These are phyloP conservation scores for Sporothrix mexicana DNA, from an alignment of 2,329 filamentous ascomycete species.

Conservation along the genomic window DNA sequence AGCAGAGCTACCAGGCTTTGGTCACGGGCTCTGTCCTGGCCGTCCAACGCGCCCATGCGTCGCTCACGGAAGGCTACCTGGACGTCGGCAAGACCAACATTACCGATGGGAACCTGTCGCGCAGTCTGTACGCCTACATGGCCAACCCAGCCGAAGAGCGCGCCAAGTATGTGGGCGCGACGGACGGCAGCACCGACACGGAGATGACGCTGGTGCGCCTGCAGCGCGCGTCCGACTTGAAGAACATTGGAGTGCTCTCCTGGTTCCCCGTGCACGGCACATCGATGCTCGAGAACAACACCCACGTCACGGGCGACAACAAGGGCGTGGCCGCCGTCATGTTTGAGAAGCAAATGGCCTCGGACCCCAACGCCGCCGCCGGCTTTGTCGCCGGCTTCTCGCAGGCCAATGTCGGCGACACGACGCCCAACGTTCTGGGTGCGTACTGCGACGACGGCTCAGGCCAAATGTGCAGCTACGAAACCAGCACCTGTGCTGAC, in stretches of 20 bases:
- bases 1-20: conserved; percentile 86
- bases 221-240: conserved; percentile 72
- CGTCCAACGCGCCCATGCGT: conserved; percentile 79
- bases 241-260: conserved; percentile 79
- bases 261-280: conserved; percentile 96
- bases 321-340: conserved; percentile 87
- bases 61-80: conserved; percentile 68
- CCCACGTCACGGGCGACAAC: conserved; percentile 86
- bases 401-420: conserved; percentile 89
- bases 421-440: conserved; percentile 81
- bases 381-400: conserved; percentile 89
- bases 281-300: conserved; percentile 89
- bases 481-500: conserved; percentile 82
- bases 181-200: conserved; percentile 63
- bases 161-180: conserved; percentile 63
- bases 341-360: conserved; percentile 73
- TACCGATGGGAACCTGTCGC: conserved; percentile 81
- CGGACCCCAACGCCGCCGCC: conserved; percentile 51
- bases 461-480: conserved; percentile 71
- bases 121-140: conserved; percentile 86
- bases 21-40: conserved; percentile 84
- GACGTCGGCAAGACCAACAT: conserved; percentile 73
- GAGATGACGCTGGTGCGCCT: conserved; percentile 81
- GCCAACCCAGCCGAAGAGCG: conserved; percentile 82
- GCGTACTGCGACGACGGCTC: conserved; percentile 88